A percentile compares a stretch with the other conserved stretches of the same genome.
Evolutionary conservation across 495 filamentous ascomycete species (phyloP).

Genomic region (Trichoderma erinaceum): DNA sequence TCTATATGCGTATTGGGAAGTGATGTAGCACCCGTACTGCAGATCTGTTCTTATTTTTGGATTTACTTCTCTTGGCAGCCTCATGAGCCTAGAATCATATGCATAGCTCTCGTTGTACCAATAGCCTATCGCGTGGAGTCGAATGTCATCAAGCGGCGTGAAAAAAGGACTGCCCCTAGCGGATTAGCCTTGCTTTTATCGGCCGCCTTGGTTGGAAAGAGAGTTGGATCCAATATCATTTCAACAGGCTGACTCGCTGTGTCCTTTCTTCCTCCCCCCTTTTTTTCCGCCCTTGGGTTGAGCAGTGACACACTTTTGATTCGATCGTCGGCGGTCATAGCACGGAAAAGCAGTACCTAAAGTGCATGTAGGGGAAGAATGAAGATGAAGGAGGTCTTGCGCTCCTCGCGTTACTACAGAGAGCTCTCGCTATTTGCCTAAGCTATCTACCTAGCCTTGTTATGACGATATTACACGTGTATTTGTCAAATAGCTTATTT

Average conservation of each 20-base stretch:
- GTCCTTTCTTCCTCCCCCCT: neutral
- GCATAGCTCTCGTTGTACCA: neutral
- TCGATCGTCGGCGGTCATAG: neutral
- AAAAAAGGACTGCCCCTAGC: neutral
- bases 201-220: neutral
- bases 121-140: neutral
- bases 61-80: neutral
- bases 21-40: neutral
- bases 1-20: neutral
- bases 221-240: conserved; percentile 2
- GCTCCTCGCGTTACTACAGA: neutral
- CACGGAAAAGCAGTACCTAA: neutral
- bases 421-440: neutral
- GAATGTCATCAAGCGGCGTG: conserved; percentile 5
- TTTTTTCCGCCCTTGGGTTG: neutral
- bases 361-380: neutral
- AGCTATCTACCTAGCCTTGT: neutral
- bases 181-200: neutral
- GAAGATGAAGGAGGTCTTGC: neutral
- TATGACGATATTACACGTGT: neutral
- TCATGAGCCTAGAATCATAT: neutral
- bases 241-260: conserved; percentile 2
- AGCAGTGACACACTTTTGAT: neutral
- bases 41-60: neutral
- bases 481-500: conserved; percentile 1